Evolutionary conservation across 805 yeast species (phyloP), one percentile per base, ranked within the genome.

Genomic region (Wickerhamiella sergipiensis): DNA sequence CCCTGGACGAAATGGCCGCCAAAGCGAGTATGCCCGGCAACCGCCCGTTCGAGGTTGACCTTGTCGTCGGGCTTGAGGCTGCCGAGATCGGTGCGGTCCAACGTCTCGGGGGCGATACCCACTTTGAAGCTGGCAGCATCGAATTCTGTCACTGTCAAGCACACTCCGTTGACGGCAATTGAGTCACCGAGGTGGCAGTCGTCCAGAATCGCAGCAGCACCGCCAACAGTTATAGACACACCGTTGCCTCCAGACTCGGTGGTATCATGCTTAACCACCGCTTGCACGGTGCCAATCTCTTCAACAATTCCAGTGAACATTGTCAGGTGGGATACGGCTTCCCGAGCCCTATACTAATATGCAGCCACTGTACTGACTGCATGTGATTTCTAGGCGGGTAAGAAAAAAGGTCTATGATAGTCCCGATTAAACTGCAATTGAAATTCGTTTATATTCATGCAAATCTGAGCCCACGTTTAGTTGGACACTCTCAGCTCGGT

Each of bases 1-100:
- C 98, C 99, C 58, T 92, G 98, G 2, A 92, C 99, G 56, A 90
- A 78, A 66, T 92, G 99, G 0, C 99, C 99, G 22, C 99, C 99
- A 61, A 89, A 79, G 55, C 98, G 73, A 6, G 80, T 85, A 49
- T 85, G 86, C 13, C 80, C 79, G 2, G 80, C 72, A 31, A 92
- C 87, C 0, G 99, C 99, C 53, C 99, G 74, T 66, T 92, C 99
- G 54, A 90, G 71, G 64, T 92, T 90, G 19, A 92, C 95, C 52
- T 72, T 74, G 18, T 76, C 64, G 1, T 86, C 89, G 0, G 51
- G 46, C 21, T 58, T 62, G 64, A 90, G 74, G 9, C 67, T 66
- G 1, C 88, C 90, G 44, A 92, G 68, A 56, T 84, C 82, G 1
- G 95, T 80, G 55, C 92, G 75, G 53, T 86, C 77, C 39, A 92